Percentiles rank a stretch among this genome's conserved stretches.
Evolutionary conservation across 1,284 basidiomycete genomes (phyloP).

Genomic region (Moesziomyces antarcticus): DNA sequence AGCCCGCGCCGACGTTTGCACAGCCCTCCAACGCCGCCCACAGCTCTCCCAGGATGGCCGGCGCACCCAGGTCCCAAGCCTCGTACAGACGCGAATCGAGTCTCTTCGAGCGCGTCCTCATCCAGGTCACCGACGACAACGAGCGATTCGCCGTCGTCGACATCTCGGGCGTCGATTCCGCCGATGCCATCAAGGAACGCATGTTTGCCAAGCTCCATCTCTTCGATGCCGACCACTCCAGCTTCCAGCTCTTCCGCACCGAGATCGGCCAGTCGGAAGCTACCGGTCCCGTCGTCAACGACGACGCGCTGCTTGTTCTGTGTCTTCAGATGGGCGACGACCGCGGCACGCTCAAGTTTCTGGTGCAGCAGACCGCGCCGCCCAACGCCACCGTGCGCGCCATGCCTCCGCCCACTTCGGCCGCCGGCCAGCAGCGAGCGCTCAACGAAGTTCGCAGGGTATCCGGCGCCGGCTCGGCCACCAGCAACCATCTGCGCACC

Average conservation of each 20-base stretch:
- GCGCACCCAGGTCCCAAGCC: constrained; percentile 10
- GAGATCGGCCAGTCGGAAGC: constrained; percentile 64
- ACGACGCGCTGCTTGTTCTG: constrained; percentile 63
- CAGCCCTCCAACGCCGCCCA: not conserved
- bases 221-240: constrained; percentile 53
- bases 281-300: constrained; percentile 57
- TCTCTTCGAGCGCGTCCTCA: constrained; percentile 53
- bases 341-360: constrained; percentile 65
- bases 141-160: constrained; percentile 67
- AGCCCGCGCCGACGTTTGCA: constrained; percentile 4
- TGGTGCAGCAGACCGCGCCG: constrained; percentile 54
- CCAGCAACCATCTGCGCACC: constrained; percentile 41
- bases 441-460: constrained; percentile 26
- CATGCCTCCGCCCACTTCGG: constrained; percentile 47
- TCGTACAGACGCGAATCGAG: constrained; percentile 31
- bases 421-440: constrained; percentile 19
- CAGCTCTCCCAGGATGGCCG: constrained; percentile 15
- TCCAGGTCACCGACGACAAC: constrained; percentile 67
- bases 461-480: constrained; percentile 16
- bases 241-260: constrained; percentile 60
- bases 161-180: constrained; percentile 60
- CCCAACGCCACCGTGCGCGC: constrained; percentile 35
- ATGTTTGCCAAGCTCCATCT: constrained; percentile 63
- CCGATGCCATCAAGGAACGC: constrained; percentile 63
- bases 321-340: constrained; percentile 66